Base-by-base conservation (phyloP, 352 stramenopile species). In the Globisporangium orthogonon region DNA sequence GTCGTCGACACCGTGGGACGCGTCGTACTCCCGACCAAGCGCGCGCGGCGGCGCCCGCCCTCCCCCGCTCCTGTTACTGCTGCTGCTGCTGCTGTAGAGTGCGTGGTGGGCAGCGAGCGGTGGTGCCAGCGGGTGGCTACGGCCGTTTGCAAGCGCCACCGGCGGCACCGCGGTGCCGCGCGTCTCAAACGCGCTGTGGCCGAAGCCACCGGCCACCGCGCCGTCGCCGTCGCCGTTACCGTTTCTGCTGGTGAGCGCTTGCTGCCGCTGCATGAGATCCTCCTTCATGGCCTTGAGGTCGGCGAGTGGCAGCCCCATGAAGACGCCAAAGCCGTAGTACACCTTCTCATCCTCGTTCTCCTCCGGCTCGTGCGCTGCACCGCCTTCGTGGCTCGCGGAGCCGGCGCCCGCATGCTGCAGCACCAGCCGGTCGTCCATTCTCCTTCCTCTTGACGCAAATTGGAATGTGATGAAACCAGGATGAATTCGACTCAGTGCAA, bases 251-350 rank as follows among this genome's bases (percentile, higher is more conserved):
- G n/a, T n/a, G 44, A 35, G 39, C n/a, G 58, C 43, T 28, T 35
- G 18, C 64, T 94, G 78, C 50, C 87, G 70, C 53, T 83, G 77
- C 50, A 89, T 50, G 31, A 82, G 88, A 52, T 92, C 74, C 40
- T 90, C 79, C 68, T 89, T 90, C 76, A 92, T 90, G 53, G 75
- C 78, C 56, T 89, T 91, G 50, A 94, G 71, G 47, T 91, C 83
- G n/a, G 78, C 74, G 50, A 94, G 72, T 35, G 82, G 77, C 45
- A 94, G 71, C 0, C 84, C 84, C 80, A 94, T 94, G 66, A 94
- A 94, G 39, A 94, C 84, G 52, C 84, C 84, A 47, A 94, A 94
- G 52, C 84, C 84, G 69, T 94, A 94, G 78, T 94, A 94, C 1
- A 94, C 71, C 67, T 94, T 90, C 59, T 92, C 78, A 51, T 90